Base-by-base conservation (phyloP, 1,139 yeast genomes). In the Scheffersomyces insectosa region DNA sequence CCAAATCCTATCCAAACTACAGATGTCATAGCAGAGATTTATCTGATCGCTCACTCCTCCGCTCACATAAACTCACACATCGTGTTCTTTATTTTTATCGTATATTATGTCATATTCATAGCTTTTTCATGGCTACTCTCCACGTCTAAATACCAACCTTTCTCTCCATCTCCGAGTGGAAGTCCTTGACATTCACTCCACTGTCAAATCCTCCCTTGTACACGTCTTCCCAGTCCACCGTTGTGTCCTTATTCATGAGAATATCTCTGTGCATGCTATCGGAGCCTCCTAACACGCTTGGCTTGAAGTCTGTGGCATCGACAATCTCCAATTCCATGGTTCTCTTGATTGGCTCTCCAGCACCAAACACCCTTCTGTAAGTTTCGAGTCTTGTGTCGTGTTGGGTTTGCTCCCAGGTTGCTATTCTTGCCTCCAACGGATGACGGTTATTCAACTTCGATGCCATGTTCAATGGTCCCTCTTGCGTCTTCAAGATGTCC, bases 171-270 rank as follows among this genome's bases (percentile, higher is more conserved):
- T 85, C 91, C 27, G 81, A 62, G 61, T 88, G 96, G 68, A 84
- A 76, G 52, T 80, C 86, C 50, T 57, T 57, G 16, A 65, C 72
- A 38, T 62, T 57, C 33, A 59, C 56, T 1, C 73, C 74, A 36
- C 63, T 55, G 42, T 74, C 80, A 36, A 75, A 63, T n/a, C 77
- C 81, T 44, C 71, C 71, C 41, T 78, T 73, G 64, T 90, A 93
- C 15, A 93, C 76, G 60, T 95, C 99, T 59, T 93, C 98, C 97
- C 98, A 93, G 55, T 89, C 97, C 37, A 93, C 69, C 11, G 79
- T 66, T 16, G 83, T 66, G 49, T 93, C 98, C 55, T 79, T 83
- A 67, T 88, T 88, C 62, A 80, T 65, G 49, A 95, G 75, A 42
- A 93, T 86, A 58, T 91, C 97, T 46, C 73, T 77, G 60, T 88